Conservation (phyloP, 2,329 filamentous ascomycete genomes). For the Penicillium sp. region DNA sequence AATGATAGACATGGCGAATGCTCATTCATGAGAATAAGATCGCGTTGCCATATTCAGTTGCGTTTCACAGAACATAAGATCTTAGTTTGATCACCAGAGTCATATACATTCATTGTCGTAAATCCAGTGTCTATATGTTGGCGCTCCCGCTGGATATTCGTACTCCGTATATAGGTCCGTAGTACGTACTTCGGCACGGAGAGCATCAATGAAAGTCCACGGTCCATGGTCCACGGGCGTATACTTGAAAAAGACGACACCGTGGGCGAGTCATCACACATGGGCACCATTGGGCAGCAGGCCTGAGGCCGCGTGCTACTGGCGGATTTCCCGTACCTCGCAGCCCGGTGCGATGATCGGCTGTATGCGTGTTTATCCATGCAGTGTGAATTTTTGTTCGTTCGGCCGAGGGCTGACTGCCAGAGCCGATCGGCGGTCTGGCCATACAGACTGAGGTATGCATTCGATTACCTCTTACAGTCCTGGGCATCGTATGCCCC, state of each 20-base stretch:
- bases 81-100: background rate
- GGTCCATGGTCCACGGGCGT: background rate
- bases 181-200: background rate
- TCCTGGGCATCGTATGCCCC: background rate
- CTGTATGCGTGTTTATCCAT: constrained; percentile 6
- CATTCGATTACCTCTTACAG: background rate
- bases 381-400: constrained; percentile 4
- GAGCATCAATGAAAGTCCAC: too few species aligned
- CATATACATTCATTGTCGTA: constrained; percentile 4
- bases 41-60: background rate
- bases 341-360: constrained; percentile 5
- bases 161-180: background rate
- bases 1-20: too few species aligned
- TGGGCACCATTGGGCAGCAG: too few species aligned
- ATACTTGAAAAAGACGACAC: background rate
- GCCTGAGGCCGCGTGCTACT: background rate
- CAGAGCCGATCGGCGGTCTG: constrained; percentile 1
- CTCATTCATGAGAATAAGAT: background rate
- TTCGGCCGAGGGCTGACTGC: background rate
- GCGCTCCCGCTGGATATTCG: too few species aligned
- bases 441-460: constrained; percentile 11
- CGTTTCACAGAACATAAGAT: too few species aligned
- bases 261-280: background rate
- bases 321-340: constrained; percentile 5
- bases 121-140: too few species aligned